Base-by-base conservation (phyloP, 1,284 basidiomycete genomes). In the Cutaneotrichosporon curvatum region DNA sequence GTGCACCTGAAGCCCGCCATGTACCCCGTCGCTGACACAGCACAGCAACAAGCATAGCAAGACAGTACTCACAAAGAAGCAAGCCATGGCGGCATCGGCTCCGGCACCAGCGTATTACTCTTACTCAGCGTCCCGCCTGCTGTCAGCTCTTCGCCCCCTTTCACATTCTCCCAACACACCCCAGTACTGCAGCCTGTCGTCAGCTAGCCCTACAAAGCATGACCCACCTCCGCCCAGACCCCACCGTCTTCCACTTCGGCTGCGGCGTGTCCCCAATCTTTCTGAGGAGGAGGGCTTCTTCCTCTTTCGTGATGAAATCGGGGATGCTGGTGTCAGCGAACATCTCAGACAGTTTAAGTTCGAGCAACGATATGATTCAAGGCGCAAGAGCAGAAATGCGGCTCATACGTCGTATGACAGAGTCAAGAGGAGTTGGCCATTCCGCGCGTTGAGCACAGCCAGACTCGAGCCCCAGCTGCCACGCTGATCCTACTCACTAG, bases 191-290 rank as follows among this genome's bases (percentile, higher is more conserved):
- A 87, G 62, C 53, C 86, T 87, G 28, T 15, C 33, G 14, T 48
- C 47, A 52, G 48, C 38, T 14, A 3, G 8, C 7, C 37, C 15
- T 15, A 9, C 28, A 7, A 15, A 3, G 7, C 12, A 22, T 4
- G 25, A 56, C 71, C 57, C 53, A 84, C 87, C 87, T 79, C 61
- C 87, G 75, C 55, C 87, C 87, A 4, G 80, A 77, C 1, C 60
- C 61, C 16, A 91, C 76, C n/a, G 77, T 78, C 67, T 83, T 89
- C 89, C 89, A 94, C 67, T 81, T 86, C 9, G 80, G 82, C 60
- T 79, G 80, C n/a, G 86, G 85, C 1, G 83, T 80, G 60, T 83
- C 82, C 25, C 74, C 67, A 47, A 91, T 84, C 77, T 88, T 89
- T 47, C 80, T 76, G 49, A 85, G 72, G 21, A 94, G 70, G 62